These are phyloP conservation scores for Coleophoma cylindrospora DNA, from an alignment of 2,329 filamentous ascomycete species.

Conservation along the genomic window DNA sequence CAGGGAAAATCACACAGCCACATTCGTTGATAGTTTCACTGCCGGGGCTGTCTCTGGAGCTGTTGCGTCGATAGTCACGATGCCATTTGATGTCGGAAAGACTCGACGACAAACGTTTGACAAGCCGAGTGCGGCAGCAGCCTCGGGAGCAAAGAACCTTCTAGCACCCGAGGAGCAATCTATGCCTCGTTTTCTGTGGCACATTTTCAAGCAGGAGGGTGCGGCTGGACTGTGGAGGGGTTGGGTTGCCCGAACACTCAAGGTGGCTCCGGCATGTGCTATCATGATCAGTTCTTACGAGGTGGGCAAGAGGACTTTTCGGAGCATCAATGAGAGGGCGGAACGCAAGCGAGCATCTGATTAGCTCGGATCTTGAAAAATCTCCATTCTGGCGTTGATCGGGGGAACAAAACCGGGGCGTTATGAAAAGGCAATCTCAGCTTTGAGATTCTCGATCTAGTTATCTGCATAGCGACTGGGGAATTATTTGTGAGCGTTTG, in stretches of 20 bases:
- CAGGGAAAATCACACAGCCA: conserved; percentile 66
- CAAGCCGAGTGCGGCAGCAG: conserved; percentile 36
- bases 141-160: conserved; percentile 29
- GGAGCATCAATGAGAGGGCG: conserved; percentile 60
- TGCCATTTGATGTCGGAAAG: conserved; percentile 96
- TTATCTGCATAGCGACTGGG: conserved; percentile 18
- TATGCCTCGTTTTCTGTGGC: conserved; percentile 80
- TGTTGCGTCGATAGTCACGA: conserved; percentile 82
- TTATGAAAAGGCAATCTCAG: neutral
- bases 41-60: conserved; percentile 81
- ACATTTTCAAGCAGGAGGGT: conserved; percentile 87
- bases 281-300: conserved; percentile 99
- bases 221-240: conserved; percentile 78
- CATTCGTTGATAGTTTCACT: conserved; percentile 83
- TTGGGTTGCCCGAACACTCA: conserved; percentile 86
- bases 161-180: conserved; percentile 65
- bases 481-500: conserved; percentile 8
- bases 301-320: conserved; percentile 84
- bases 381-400: conserved; percentile 1
- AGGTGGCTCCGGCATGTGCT: conserved; percentile 92
- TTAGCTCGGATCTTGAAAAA: conserved; percentile 5
- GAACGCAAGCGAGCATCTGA: conserved; percentile 17
- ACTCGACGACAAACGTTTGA: conserved; percentile 84
- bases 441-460: conserved; percentile 1
- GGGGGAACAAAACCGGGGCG: conserved; percentile 2